Evolutionary conservation across 2,329 filamentous ascomycete species (phyloP).

Genomic region (Atkinsonella texensis): DNA sequence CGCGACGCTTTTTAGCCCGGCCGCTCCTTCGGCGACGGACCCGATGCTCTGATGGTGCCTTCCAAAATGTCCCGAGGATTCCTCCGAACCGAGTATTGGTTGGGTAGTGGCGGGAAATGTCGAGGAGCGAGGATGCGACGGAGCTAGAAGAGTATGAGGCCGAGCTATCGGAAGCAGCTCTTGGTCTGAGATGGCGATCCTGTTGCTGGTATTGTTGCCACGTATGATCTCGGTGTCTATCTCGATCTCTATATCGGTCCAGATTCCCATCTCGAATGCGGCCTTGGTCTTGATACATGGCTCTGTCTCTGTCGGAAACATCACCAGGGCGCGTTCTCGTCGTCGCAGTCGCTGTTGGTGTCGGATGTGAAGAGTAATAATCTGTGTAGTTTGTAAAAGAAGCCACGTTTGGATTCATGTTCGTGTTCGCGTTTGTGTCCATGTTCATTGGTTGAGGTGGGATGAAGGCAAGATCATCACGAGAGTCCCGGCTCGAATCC

Average conservation of each 20-base stretch:
- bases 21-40: conserved; percentile 25
- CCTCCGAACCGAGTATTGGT: conserved; percentile 36
- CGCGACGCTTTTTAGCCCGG: conserved; percentile 36
- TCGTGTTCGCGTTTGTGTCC: conserved; percentile 7
- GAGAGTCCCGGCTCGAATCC: conserved; percentile 20
- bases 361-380: conserved; percentile 5
- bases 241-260: background rate
- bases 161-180: conserved; percentile 20
- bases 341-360: conserved; percentile 6
- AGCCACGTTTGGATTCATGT: conserved; percentile 3
- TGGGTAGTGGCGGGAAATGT: conserved; percentile 48
- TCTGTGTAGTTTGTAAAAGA: conserved; percentile 1
- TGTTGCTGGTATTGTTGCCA: conserved; percentile 8
- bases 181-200: conserved; percentile 5
- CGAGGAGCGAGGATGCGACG: conserved; percentile 47
- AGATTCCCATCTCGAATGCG: background rate
- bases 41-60: conserved; percentile 43
- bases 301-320: background rate
- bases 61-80: conserved; percentile 52
- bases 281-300: background rate
- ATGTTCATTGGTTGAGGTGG: conserved; percentile 10
- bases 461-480: conserved; percentile 15
- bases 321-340: conserved; percentile 1
- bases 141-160: conserved; percentile 33
- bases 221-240: background rate